Conservation (phyloP, 2,329 filamentous ascomycete species). For the Incumbomyces delicatus region DNA sequence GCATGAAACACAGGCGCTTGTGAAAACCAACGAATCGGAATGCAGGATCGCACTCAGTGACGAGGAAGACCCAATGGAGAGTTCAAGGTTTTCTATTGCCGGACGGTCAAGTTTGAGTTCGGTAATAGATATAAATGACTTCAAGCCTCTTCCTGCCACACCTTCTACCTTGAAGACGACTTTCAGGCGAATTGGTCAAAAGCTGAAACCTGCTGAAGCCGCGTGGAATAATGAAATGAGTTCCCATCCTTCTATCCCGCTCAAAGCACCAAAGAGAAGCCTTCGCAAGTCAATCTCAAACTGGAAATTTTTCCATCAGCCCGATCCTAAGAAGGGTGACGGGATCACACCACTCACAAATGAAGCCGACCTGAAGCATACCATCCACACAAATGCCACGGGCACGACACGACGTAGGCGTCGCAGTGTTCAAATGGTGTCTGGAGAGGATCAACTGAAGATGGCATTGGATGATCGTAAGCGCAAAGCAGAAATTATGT, state of each 20-base stretch:
- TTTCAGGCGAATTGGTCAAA: conserved; percentile 13
- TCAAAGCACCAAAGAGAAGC: conserved; percentile 13
- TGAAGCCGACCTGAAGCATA: not conserved
- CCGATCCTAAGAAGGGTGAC: not conserved
- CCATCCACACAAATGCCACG: no score
- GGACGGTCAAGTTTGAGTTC: conserved; percentile 5
- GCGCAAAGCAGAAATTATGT: conserved; percentile 20
- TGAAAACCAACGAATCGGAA: no score
- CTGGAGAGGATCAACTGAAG: conserved; percentile 8
- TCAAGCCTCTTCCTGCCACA: conserved; percentile 14
- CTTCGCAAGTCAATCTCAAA: conserved; percentile 19
- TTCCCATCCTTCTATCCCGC: conserved; percentile 8
- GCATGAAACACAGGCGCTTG: conserved; percentile 5
- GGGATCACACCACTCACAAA: not conserved
- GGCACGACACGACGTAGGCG: not conserved
- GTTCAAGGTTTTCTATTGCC: conserved; percentile 1
- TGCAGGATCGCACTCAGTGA: no score
- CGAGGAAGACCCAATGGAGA: no score
- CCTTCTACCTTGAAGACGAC: conserved; percentile 15
- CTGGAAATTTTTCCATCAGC: conserved; percentile 13
- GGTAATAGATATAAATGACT: conserved; percentile 17
- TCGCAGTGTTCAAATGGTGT: not conserved
- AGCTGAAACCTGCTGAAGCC: conserved; percentile 10
- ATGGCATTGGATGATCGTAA: conserved; percentile 20
- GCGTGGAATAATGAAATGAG: conserved; percentile 71